Evolutionary conservation across 139 green algal genomes (phyloP), one percentile per base, ranked within the genome.

Genomic region (Tetradesmus lagerheimii): DNA sequence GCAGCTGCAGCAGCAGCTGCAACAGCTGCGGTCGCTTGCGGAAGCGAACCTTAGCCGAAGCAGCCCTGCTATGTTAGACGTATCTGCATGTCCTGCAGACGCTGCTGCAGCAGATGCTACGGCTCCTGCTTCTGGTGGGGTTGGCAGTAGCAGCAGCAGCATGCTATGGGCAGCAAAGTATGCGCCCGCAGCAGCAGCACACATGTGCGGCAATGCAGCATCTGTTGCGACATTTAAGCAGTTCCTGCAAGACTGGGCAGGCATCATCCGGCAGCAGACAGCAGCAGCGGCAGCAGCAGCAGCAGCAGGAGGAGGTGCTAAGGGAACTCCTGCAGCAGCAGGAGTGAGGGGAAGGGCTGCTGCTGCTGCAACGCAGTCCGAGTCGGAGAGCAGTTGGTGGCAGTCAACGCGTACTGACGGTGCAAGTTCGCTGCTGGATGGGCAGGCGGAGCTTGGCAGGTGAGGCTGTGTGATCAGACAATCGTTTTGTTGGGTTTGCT

Each of bases 91-190:
- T 43, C 11, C 35, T 80, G 64, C 62, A 43, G 83, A 39, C 4
- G 83, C 84, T n/a, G 37, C 27, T 64, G 67, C 53, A 77, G 53
- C 81, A 35, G 76, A 12, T 37, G 34, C 11, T 29, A 6, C 31
- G 20, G n/a, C 74, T 76, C 37, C 35, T 64, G 83, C 35, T 79
- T 2, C 1, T 74, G 80, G 9, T 45, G 45, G n/a, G 74, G 80
- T 38, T 43, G 31, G 78, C 80, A 85, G 79, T 14, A 39, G 79
- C 27, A 41, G 23, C 18, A n/a, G 25, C 20, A 62, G 34, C n/a
- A 45, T 89, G 74, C 37, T 89, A 0, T 90, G 89, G 89, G 15
- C 83, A 43, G 83, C 43, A 75, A 92, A 92, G 57, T 90, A 92
- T 75, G 83, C 89, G 2, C 89, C 82, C 11, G 71, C 50, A 23